Percentiles rank a stretch among this genome's conserved stretches.
These are phyloP conservation scores for Apiospora arundinis DNA, from an alignment of 2,329 filamentous ascomycete species.

Conservation along the genomic window DNA sequence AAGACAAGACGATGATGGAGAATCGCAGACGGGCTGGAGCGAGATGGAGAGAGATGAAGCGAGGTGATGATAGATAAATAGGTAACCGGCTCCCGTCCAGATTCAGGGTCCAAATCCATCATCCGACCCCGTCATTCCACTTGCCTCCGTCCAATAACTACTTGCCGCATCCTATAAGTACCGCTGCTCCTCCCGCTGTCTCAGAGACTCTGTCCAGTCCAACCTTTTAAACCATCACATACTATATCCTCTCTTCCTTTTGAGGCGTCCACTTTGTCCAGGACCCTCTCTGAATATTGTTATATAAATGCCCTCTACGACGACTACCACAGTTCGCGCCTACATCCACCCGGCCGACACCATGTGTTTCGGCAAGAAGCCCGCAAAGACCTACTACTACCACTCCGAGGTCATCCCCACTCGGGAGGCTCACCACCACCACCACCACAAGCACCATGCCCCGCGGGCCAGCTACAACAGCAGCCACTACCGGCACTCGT, in stretches of 20 bases:
- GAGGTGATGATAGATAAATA: background rate
- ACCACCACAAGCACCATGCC: conserved; percentile 44
- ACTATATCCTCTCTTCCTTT: conserved; percentile 25
- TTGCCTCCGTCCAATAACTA: background rate
- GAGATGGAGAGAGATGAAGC: no score
- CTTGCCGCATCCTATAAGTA: background rate
- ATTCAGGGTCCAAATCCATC: conserved; percentile 12
- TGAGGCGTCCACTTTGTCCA: conserved; percentile 19
- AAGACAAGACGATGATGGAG: background rate
- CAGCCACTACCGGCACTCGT: conserved; percentile 26
- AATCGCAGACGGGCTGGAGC: background rate
- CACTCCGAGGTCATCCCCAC: conserved; percentile 59
- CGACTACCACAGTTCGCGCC: conserved; percentile 24
- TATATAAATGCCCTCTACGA: conserved; percentile 28
- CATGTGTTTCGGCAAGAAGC: conserved; percentile 59
- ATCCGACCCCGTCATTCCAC: conserved; percentile 7
- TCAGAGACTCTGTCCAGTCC: background rate
- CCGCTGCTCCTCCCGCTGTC: background rate
- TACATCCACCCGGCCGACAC: conserved; percentile 25
- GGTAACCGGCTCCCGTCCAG: background rate
- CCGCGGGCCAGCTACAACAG: conserved; percentile 42
- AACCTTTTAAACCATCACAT: background rate
- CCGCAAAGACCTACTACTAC: conserved; percentile 58
- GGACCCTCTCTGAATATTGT: background rate
- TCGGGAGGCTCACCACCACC: conserved; percentile 44